Base-by-base conservation (phyloP, 2,329 filamentous ascomycete species). In the Metarhizium humberi region DNA sequence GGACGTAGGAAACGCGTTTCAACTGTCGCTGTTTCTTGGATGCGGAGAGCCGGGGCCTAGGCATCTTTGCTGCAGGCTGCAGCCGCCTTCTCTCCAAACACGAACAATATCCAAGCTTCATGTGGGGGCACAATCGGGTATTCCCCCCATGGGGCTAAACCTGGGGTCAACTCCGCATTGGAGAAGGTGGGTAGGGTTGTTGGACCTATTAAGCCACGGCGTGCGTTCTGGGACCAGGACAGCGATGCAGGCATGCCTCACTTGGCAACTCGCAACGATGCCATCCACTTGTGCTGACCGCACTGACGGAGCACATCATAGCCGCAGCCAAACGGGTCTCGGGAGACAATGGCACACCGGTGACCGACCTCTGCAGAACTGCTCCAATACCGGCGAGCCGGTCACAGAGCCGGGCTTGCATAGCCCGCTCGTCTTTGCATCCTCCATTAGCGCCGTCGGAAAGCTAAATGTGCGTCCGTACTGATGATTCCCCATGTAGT, bases 111-210 rank as follows among this genome's bases (percentile, higher is more conserved):
- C 42, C 25, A 18, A n/a, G 20, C 43, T 14, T 40, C 18, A 32
- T 58, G 55, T 58, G 56, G 58, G 56, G 42, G 25, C 20, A 34
- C 36, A 11, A 29, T 36, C 20, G 25, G 36, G 25, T n/a, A 32
- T 40, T 20, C 50, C 53, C 56, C 56, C 56, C 56, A 52, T 49
- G 57, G 53, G 58, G 55, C 50, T 14, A 56, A 58, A 56, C 60
- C 60, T 62, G 60, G 58, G 62, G 62, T 61, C 64, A 61, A 66
- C 70, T 71, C 70, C 70, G 70, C 70, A 72, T 71, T 70, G 67
- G 66, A 71, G 69, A 69, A 69, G 60, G 47, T 29, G 53, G 53
- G 46, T 13, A 25, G 36, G 14, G 36, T 32, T 36, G 42, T 34
- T 29, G 10, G 20, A 16, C 20, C 13, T 14, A 10, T 25, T 29